These are phyloP conservation scores for Phytophthora multivora DNA, from an alignment of 352 stramenopile species.

Conservation along the genomic window DNA sequence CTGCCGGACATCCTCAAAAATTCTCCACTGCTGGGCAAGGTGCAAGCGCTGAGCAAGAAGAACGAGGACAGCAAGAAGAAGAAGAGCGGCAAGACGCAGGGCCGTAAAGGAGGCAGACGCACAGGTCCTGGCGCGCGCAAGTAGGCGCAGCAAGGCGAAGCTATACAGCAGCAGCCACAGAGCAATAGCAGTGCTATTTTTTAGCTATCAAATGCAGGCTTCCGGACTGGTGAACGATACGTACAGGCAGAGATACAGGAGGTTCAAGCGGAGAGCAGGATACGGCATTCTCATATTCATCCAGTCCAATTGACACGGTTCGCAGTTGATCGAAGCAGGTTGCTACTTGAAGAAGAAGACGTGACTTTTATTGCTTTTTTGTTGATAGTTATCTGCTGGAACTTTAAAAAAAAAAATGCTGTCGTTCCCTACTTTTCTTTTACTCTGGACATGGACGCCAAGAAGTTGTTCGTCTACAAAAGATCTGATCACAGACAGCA, in stretches of 20 bases:
- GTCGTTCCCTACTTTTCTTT: background rate
- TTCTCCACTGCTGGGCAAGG: constrained; percentile 96
- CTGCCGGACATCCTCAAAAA: constrained; percentile 97
- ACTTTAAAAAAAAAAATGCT: constrained; percentile 7
- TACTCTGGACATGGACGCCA: background rate
- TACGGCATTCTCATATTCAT: no score
- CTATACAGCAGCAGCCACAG: background rate
- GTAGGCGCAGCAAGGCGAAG: constrained; percentile 18
- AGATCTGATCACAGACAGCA: constrained; percentile 56
- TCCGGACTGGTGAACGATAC: background rate
- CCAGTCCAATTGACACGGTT: background rate
- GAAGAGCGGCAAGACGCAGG: constrained; percentile 29
- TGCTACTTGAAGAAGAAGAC: constrained; percentile 21
- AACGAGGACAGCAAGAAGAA: constrained; percentile 65
- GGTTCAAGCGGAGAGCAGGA: background rate
- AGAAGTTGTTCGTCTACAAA: background rate
- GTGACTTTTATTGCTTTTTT: constrained; percentile 24
- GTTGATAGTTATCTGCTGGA: background rate
- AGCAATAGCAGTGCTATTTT: background rate
- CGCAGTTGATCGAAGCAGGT: background rate
- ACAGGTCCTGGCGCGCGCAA: constrained; percentile 35
- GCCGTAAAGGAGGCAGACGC: constrained; percentile 31
- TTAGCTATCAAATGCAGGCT: background rate
- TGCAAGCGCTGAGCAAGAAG: constrained; percentile 87
- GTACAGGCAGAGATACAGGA: background rate